Percentiles rank a stretch among this genome's conserved stretches.
Evolutionary conservation across 139 green algal genomes (phyloP).

Genomic region (Chlamydomonas asymmetrica): DNA sequence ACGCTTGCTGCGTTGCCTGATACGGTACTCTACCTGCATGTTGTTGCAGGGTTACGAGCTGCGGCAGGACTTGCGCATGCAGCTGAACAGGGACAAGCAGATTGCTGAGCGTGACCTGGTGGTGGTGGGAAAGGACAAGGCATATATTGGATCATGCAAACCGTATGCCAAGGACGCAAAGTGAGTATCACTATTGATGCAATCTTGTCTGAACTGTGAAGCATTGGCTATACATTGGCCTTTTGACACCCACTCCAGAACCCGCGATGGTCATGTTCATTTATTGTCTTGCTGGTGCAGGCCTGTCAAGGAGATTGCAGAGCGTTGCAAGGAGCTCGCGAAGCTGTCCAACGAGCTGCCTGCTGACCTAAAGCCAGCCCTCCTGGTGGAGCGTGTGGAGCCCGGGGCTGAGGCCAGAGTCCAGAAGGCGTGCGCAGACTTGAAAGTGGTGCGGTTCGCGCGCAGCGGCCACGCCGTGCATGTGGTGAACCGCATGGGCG

Average conservation of each 20-base stretch:
- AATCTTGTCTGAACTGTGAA: too few relatives aligned
- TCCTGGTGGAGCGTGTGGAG: conserved; percentile 7
- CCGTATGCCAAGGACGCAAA: not conserved
- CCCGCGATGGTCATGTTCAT: not conserved
- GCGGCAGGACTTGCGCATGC: conserved; percentile 1
- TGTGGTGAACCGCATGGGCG: conserved; percentile 5
- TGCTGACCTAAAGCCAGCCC: not conserved
- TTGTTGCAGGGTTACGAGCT: conserved; percentile 5
- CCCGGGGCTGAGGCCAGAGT: not conserved
- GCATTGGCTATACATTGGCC: too few relatives aligned
- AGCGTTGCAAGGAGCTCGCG: conserved; percentile 8
- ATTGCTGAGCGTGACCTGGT: conserved; percentile 2
- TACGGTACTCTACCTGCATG: not conserved
- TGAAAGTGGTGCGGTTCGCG: conserved; percentile 5
- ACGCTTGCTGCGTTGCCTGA: too few relatives aligned
- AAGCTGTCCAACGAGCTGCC: conserved; percentile 11
- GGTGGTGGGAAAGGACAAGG: conserved; percentile 2
- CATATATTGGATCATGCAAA: not conserved
- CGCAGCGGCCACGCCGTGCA: conserved; percentile 1
- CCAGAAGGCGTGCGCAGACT: not conserved
- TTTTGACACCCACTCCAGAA: too few relatives aligned
- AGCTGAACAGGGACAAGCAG: conserved; percentile 5
- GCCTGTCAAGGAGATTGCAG: conserved; percentile 11
- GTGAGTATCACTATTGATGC: conserved; percentile 4
- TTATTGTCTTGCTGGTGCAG: not conserved